A percentile compares a stretch with the other conserved stretches of the same genome.
Evolutionary conservation across 202 grass and related monocot genomes (phyloP).

Genomic region (Elaeis oleifera): DNA sequence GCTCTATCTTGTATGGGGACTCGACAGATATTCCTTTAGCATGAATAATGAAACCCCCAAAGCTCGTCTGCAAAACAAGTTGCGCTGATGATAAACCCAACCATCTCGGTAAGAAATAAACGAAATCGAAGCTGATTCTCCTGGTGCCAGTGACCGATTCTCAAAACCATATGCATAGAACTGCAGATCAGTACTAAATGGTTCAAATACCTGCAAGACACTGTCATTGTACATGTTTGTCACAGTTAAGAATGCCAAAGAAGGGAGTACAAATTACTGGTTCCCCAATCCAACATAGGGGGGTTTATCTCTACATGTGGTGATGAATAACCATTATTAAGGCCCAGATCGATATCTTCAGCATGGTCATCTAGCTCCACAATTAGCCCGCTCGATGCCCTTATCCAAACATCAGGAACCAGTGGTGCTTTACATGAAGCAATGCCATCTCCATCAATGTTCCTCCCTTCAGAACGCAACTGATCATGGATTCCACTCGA

Average conservation of each 20-base stretch:
- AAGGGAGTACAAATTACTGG: conserved; percentile 51
- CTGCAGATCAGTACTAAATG: conserved; percentile 75
- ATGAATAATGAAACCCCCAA: conserved; percentile 88
- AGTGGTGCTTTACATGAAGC: conserved; percentile 56
- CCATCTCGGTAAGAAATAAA: conserved; percentile 77
- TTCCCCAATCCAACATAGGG: conserved; percentile 74
- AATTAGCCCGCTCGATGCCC: conserved; percentile 39
- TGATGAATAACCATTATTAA: conserved; percentile 36
- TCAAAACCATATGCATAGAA: conserved; percentile 76
- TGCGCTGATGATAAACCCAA: conserved; percentile 61
- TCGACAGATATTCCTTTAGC: conserved; percentile 63
- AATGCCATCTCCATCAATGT: conserved; percentile 26
- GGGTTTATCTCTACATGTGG: conserved; percentile 60
- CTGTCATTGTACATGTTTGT: conserved; percentile 54
- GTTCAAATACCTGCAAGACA: conserved; percentile 56
- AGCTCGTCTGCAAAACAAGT: conserved; percentile 80
- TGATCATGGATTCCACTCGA: conserved; percentile 24
- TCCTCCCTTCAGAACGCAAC: conserved; percentile 22
- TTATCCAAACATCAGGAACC: conserved; percentile 87
- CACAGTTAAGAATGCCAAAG: conserved; percentile 55
- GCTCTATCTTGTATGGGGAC: conserved; percentile 65
- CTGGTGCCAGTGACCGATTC: conserved; percentile 46
- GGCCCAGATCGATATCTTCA: conserved; percentile 23
- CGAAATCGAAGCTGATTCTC: conserved; percentile 52
- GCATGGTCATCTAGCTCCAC: conserved; percentile 36